These are phyloP conservation scores for Chlorella sp. DNA, from an alignment of 139 green algal genomes.

Conservation along the genomic window DNA sequence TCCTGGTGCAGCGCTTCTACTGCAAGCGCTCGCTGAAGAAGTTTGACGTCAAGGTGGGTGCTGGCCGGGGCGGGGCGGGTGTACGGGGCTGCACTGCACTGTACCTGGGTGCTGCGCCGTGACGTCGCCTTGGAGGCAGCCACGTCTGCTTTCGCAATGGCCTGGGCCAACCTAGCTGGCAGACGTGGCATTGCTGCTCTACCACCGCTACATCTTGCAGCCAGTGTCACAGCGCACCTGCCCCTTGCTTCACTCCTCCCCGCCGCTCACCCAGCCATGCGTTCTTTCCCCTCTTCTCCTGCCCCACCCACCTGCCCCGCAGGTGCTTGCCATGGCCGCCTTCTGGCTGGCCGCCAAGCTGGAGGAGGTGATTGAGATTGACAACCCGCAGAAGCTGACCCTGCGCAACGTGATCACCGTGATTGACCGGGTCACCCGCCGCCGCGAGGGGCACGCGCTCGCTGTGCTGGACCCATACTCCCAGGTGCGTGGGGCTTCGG, in stretches of 20 bases:
- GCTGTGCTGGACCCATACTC: conserved; percentile 70
- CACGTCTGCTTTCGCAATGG: neutral
- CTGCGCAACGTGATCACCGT: conserved; percentile 77
- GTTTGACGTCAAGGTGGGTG: conserved; percentile 85
- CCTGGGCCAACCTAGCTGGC: neutral
- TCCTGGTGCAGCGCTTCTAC: conserved; percentile 95
- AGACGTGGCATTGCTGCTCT: neutral
- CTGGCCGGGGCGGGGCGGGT: neutral
- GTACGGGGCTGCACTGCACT: neutral
- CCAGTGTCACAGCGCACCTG: neutral
- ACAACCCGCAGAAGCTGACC: conserved; percentile 17
- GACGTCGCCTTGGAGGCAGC: too few species aligned
- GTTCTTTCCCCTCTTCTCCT: neutral
- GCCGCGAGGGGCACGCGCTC: conserved; percentile 56
- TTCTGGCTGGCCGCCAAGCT: conserved; percentile 91
- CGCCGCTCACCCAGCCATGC: neutral
- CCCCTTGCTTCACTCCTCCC: too few species aligned
- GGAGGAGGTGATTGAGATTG: conserved; percentile 78
- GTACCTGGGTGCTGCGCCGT: neutral
- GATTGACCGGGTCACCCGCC: conserved; percentile 76
- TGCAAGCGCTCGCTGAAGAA: conserved; percentile 87
- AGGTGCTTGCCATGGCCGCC: conserved; percentile 75
- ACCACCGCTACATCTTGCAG: neutral
- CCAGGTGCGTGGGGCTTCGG: conserved; percentile 46
- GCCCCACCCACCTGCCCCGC: neutral